Base-by-base conservation (phyloP, 805 yeast genomes). In the Crinitomyces ghanaensis region DNA sequence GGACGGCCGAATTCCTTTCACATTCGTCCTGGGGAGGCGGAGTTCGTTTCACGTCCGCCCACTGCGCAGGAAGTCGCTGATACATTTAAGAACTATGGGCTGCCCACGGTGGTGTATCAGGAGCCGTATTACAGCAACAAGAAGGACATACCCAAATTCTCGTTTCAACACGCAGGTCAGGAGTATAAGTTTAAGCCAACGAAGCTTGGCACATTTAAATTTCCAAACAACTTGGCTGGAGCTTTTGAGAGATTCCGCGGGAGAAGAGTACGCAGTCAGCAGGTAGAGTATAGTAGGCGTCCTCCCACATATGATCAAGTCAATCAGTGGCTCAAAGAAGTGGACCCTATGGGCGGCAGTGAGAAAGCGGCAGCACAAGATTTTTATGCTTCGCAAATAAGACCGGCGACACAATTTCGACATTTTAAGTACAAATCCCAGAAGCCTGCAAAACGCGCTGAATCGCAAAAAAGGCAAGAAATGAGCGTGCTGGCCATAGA, bases 101-200 rank as follows among this genome's bases (percentile, higher is more conserved):
- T 66, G 9, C 65, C 79, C 2, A 63, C 67, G 41, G 54, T 71
- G 9, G 65, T 72, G 9, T 77, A 78, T 48, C 37, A 45, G 1
- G 78, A 71, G 40, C 93, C 95, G 0, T 72, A 57, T 42, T 86
- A 72, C 44, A 66, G 74, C 18, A 63, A 66, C 11, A 44, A 60
- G 0, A 46, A 53, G 1, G 86, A 82, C 43, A 57, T 68, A 5
- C 76, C 71, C 2, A 46, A 53, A 4, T 52, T 54, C 7, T 76
- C 88, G 0, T 68, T 77, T 35, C 54, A 70, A 1, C 76, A 72
- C 54, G 86, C 86, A 1, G 86, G 85, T 4, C 72, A 66, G 39
- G 71, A 68, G 42, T n/a, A n/a, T n/a, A n/a, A n/a, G n/a, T n/a
- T n/a, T n/a, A n/a, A n/a, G n/a, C n/a, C n/a, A n/a, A n/a, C n/a